Conservation (phyloP, 2,329 filamentous ascomycete genomes). For the Hypocrella siamensis region DNA sequence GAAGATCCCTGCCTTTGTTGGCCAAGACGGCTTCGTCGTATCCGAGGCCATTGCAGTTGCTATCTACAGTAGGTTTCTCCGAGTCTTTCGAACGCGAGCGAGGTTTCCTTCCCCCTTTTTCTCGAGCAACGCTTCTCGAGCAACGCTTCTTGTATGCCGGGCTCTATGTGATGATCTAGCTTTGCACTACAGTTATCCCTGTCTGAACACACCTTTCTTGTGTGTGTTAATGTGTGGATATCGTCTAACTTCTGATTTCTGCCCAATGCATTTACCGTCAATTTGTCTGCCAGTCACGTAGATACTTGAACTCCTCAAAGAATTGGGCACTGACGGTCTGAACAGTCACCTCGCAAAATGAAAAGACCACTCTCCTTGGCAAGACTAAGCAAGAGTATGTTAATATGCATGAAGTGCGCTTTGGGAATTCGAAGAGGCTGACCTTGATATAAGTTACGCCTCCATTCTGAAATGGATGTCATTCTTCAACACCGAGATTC, state of each 20-base stretch:
- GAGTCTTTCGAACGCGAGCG: too few relatives aligned
- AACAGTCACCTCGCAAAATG: constrained; percentile 94
- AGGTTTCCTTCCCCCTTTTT: background rate
- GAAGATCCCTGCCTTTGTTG: constrained; percentile 87
- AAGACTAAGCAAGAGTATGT: constrained; percentile 98
- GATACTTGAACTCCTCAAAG: background rate
- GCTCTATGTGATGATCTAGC: constrained; percentile 52
- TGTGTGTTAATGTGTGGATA: constrained; percentile 59
- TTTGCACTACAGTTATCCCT: constrained; percentile 93
- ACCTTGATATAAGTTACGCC: constrained; percentile 48
- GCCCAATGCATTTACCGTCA: constrained; percentile 9
- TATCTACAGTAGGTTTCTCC: constrained; percentile 71
- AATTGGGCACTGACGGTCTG: constrained; percentile 14
- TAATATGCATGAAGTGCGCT: background rate
- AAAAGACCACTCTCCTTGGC: constrained; percentile 97
- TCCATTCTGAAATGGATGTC: constrained; percentile 98
- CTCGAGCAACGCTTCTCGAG: background rate
- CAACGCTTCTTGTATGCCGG: background rate
- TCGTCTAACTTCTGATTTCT: constrained; percentile 66
- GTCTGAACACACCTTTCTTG: constrained; percentile 70
- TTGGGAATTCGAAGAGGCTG: background rate
- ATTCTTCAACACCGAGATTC: constrained; percentile 80
- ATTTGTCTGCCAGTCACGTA: too few relatives aligned
- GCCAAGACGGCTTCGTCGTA: constrained; percentile 79
- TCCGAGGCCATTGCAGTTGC: constrained; percentile 87